A percentile compares a stretch with the other conserved stretches of the same genome.
phyloP scores from a whole-genome alignment of 805 yeast species.

The Myxozyma kluyveri region DNA sequence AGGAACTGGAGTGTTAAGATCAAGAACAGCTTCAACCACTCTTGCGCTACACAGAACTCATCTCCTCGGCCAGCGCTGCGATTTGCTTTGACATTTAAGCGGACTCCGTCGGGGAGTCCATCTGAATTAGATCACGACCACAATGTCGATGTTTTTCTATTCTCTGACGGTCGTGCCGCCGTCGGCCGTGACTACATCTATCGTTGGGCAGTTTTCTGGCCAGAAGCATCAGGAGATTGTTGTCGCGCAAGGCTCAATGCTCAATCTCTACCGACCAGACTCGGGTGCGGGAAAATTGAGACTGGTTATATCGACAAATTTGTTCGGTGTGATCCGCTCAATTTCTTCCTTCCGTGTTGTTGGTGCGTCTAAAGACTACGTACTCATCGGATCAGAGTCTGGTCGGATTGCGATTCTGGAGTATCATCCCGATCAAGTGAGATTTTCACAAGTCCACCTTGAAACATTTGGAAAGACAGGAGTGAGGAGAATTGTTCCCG shows the following conservation, averaged over 20 bases:
- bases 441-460: slow-evolving; percentile 46
- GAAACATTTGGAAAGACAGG: slow-evolving; percentile 77
- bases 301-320: slow-evolving; percentile 44
- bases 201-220: slow-evolving; percentile 69
- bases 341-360: slow-evolving; percentile 52
- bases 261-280: slow-evolving; percentile 56
- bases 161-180: slow-evolving; percentile 69
- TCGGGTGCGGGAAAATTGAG: slow-evolving; percentile 55
- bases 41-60: too few relatives aligned
- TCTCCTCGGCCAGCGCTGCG: too few relatives aligned
- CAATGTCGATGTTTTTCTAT: slow-evolving; percentile 45
- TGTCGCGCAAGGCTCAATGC: slow-evolving; percentile 52
- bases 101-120: too few relatives aligned
- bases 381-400: slow-evolving; percentile 75
- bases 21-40: too few relatives aligned
- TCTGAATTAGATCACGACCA: too few relatives aligned
- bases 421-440: slow-evolving; percentile 41
- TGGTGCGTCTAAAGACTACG: slow-evolving; percentile 53
- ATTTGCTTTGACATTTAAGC: too few relatives aligned
- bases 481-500: slow-evolving; percentile 70
- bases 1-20: too few relatives aligned
- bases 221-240: slow-evolving; percentile 61
- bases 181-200: slow-evolving; percentile 50
- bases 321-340: slow-evolving; percentile 58
- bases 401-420: slow-evolving; percentile 64